These are phyloP conservation scores for Paramecium octaurelia DNA, from an alignment of 73 alveolate species.

Conservation along the genomic window DNA sequence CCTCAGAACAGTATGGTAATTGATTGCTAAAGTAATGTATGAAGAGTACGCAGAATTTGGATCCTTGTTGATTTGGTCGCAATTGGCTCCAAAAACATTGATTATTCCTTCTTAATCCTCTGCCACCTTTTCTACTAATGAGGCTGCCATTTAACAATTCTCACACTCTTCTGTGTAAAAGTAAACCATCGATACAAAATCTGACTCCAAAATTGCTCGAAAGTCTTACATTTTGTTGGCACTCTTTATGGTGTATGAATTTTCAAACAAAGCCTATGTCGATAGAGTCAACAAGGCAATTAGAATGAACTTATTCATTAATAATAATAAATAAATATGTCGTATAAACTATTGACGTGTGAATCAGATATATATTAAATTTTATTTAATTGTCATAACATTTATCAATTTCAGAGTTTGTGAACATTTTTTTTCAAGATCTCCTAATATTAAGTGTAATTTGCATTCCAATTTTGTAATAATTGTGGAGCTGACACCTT, in stretches of 20 bases:
- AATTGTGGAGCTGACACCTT: not conserved
- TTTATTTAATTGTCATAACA: not conserved
- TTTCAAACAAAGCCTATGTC: not conserved
- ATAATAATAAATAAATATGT: not conserved
- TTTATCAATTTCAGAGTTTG: not conserved
- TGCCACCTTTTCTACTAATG: slow-evolving; percentile 4
- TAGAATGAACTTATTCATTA: not conserved
- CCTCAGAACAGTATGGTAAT: not conserved
- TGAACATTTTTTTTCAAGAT: not conserved
- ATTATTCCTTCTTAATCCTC: slow-evolving; percentile 41
- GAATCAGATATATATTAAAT: not conserved
- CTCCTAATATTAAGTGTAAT: not conserved
- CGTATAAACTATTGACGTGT: not conserved
- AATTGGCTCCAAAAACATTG: slow-evolving; percentile 21
- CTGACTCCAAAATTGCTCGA: not conserved
- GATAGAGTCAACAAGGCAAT: not conserved
- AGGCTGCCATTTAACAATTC: not conserved
- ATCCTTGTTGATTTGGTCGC: slow-evolving; percentile 15
- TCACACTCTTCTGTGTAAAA: not conserved
- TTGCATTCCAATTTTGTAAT: not conserved
- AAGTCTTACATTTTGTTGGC: not conserved
- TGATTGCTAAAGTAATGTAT: not conserved
- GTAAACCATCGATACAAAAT: not conserved
- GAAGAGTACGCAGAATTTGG: not conserved
- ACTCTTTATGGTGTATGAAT: not conserved